These are phyloP conservation scores for Bruguiera hainesii DNA, from an alignment of 441 rosid species.

Conservation along the genomic window DNA sequence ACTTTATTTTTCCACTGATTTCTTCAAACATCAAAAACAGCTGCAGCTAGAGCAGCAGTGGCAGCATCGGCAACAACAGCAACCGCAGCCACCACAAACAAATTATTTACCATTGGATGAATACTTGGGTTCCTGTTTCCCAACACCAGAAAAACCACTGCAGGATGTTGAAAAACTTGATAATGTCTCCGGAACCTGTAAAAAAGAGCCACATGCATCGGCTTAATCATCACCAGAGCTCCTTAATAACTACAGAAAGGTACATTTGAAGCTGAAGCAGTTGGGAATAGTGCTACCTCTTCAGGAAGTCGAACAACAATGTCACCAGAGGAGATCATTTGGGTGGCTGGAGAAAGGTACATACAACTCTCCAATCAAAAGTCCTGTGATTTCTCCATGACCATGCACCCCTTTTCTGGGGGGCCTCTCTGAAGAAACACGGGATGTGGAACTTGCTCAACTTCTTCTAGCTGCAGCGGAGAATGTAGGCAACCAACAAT, in stretches of 20 bases:
- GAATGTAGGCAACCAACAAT: constrained; percentile 16
- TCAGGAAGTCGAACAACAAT: constrained; percentile 12
- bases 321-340: constrained; percentile 46
- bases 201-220: constrained; percentile 5
- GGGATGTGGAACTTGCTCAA: constrained; percentile 21
- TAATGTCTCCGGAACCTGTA: constrained; percentile 2
- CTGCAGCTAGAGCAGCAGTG: background rate
- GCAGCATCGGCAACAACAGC: background rate
- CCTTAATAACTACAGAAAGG: constrained; percentile 28
- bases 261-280: constrained; percentile 13
- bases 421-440: constrained; percentile 41
- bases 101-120: constrained; percentile 17
- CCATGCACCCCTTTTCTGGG: constrained; percentile 40
- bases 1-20: background rate
- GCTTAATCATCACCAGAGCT: constrained; percentile 26
- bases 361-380: constrained; percentile 37
- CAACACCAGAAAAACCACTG: constrained; percentile 15
- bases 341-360: constrained; percentile 45
- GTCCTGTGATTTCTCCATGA: constrained; percentile 32
- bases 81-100: constrained; percentile 3
- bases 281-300: background rate
- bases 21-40: constrained; percentile 3
- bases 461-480: constrained; percentile 19
- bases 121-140: constrained; percentile 17
- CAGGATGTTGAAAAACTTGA: constrained; percentile 14